Evolutionary conservation across 345 rosid species (phyloP).

Genomic region (Lumnitzera racemosa): DNA sequence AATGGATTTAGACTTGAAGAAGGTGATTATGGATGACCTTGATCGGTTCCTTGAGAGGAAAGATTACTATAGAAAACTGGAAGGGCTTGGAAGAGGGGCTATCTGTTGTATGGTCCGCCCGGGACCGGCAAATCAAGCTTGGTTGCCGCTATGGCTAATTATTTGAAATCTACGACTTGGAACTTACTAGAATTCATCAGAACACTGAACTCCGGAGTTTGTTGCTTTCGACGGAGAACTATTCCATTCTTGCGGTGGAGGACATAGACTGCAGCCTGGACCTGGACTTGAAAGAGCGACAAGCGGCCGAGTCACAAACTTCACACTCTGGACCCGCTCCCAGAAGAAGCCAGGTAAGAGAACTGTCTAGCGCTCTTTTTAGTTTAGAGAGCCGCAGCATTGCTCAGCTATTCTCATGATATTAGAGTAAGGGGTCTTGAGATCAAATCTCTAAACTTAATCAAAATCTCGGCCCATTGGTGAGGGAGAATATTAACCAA

Average conservation of each 20-base stretch:
- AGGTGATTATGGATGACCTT: constrained; percentile 9
- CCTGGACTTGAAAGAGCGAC: background rate
- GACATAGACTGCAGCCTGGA: constrained; percentile 9
- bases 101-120: constrained; percentile 17
- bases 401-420: too few species aligned
- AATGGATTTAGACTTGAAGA: constrained; percentile 11
- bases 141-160: constrained; percentile 21
- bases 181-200: background rate
- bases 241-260: constrained; percentile 6
- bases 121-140: constrained; percentile 22
- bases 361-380: background rate
- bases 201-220: constrained; percentile 5
- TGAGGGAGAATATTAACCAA: too few species aligned
- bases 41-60: constrained; percentile 12
- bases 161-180: constrained; percentile 13
- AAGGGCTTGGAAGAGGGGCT: constrained; percentile 21
- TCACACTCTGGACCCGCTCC: background rate
- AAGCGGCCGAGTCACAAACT: background rate
- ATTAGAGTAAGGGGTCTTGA: too few species aligned
- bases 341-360: background rate
- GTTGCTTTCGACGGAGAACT: constrained; percentile 3
- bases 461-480: too few species aligned
- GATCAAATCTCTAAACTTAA: too few species aligned
- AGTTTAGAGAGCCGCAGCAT: too few species aligned
- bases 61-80: constrained; percentile 13